These are phyloP conservation scores for Arabidopsis suecica DNA, from an alignment of 345 rosid species.

Conservation along the genomic window DNA sequence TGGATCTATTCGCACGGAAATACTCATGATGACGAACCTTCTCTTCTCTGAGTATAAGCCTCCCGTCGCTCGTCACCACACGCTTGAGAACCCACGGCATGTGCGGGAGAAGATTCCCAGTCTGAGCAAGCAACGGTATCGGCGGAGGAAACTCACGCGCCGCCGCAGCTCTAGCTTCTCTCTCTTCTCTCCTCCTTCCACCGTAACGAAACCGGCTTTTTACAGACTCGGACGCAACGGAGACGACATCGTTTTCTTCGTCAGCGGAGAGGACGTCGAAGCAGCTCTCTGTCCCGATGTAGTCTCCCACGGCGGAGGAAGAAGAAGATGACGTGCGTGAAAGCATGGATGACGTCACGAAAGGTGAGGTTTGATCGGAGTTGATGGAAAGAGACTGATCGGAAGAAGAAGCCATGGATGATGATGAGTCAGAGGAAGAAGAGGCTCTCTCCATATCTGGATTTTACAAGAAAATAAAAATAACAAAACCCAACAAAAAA, in stretches of 20 bases:
- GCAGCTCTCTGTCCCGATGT: slow-evolving; percentile 83
- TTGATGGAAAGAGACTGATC: slow-evolving; percentile 34
- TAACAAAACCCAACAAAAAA: slow-evolving; percentile 31
- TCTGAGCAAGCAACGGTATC: slow-evolving; percentile 61
- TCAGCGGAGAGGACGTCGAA: slow-evolving; percentile 53
- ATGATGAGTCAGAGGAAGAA: slow-evolving; percentile 32
- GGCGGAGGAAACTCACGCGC: slow-evolving; percentile 76
- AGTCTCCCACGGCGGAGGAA: slow-evolving; percentile 58
- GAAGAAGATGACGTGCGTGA: slow-evolving; percentile 46
- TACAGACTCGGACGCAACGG: neutral
- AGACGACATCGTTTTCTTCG: slow-evolving; percentile 23
- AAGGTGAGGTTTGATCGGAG: slow-evolving; percentile 33
- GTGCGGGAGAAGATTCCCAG: slow-evolving; percentile 54
- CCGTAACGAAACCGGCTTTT: slow-evolving; percentile 34
- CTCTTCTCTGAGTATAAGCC: slow-evolving; percentile 69
- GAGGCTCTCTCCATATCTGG: slow-evolving; percentile 36
- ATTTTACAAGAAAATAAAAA: slow-evolving; percentile 16
- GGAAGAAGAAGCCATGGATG: slow-evolving; percentile 38
- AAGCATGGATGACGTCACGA: slow-evolving; percentile 41
- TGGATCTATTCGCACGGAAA: slow-evolving; percentile 62
- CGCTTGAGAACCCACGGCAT: slow-evolving; percentile 76
- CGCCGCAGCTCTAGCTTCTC: slow-evolving; percentile 48
- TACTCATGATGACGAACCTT: slow-evolving; percentile 70
- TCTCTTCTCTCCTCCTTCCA: slow-evolving; percentile 44
- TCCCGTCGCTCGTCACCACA: slow-evolving; percentile 67